Conservation (phyloP, 2,329 filamentous ascomycete species). For the Ceratocystis huliohia region DNA sequence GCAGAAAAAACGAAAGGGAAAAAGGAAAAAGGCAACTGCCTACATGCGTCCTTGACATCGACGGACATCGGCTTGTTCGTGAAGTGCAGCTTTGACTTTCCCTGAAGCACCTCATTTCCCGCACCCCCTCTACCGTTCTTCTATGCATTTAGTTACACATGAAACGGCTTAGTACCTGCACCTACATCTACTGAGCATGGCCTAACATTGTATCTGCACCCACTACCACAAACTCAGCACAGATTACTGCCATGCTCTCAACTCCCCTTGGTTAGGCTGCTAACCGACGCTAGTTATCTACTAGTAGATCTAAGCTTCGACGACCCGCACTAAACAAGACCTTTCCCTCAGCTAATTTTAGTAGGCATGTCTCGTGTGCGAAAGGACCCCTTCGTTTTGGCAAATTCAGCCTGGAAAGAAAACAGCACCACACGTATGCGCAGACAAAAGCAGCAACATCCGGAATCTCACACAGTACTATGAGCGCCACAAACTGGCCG, state of each 20-base stretch:
- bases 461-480: too few species aligned
- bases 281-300: neutral
- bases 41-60: neutral
- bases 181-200: neutral
- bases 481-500: too few species aligned
- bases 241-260: too few species aligned
- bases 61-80: too few species aligned
- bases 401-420: neutral
- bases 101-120: neutral
- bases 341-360: neutral
- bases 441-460: too few species aligned
- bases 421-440: neutral
- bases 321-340: neutral
- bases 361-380: neutral
- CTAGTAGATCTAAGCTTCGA: neutral
- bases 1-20: too few species aligned
- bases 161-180: neutral
- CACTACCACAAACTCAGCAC: neutral
- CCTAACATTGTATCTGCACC: neutral
- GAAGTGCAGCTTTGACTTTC: neutral
- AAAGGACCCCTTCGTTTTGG: neutral
- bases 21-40: neutral
- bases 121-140: neutral
- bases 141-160: neutral
- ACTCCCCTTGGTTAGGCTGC: too few species aligned